A percentile compares a stretch with the other conserved stretches of the same genome.
Evolutionary conservation across 2,329 filamentous ascomycete species (phyloP).

Genomic region (Penicillium expansum): DNA sequence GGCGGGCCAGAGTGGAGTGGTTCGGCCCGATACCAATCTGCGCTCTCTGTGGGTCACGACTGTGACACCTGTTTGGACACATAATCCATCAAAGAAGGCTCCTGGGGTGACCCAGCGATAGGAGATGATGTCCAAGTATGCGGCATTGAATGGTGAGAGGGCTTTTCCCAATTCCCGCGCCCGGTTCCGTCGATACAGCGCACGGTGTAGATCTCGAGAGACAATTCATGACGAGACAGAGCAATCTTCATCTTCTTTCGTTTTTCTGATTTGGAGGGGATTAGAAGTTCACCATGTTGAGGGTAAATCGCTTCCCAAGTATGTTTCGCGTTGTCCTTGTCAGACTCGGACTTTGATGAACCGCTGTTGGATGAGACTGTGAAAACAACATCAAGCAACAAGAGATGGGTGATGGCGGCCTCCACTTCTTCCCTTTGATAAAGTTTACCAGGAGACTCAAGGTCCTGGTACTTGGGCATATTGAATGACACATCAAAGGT

Average conservation of each 20-base stretch:
- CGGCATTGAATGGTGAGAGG: conserved; percentile 10
- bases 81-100: conserved; percentile 27
- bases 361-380: conserved; percentile 24
- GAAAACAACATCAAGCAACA: conserved; percentile 40
- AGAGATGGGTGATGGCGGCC: conserved; percentile 34
- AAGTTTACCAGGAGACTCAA: conserved; percentile 34
- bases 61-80: conserved; percentile 8
- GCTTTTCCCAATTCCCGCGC: conserved; percentile 9
- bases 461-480: conserved; percentile 30
- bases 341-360: neutral
- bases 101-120: neutral
- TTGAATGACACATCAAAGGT: conserved; percentile 39
- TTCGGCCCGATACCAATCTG: conserved; percentile 4
- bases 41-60: neutral
- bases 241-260: conserved; percentile 35
- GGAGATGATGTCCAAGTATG: conserved; percentile 26
- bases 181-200: conserved; percentile 18
- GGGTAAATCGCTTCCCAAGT: conserved; percentile 34
- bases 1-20: conserved; percentile 1
- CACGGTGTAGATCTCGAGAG: conserved; percentile 21
- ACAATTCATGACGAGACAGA: conserved; percentile 29
- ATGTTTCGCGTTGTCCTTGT: neutral
- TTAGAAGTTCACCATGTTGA: conserved; percentile 36
- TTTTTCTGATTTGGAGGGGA: conserved; percentile 16
- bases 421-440: conserved; percentile 36